phyloP scores from a whole-genome alignment of 129 eudicot genomes.

The Pittosporum tobira region DNA sequence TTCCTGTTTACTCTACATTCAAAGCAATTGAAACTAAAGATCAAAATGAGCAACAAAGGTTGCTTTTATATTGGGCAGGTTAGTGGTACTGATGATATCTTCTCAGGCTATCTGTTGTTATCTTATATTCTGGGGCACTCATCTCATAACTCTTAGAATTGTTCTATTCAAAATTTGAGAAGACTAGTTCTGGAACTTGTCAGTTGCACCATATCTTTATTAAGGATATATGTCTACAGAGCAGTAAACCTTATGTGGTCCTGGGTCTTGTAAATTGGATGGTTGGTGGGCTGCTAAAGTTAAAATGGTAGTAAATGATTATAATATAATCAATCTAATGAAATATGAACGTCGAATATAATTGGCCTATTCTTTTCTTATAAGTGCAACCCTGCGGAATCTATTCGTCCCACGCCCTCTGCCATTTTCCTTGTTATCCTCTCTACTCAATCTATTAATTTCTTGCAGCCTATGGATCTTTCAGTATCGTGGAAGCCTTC shows the following conservation, averaged over 20 bases:
- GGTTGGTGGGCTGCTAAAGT: no score
- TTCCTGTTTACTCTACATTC: conserved; percentile 89
- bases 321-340: background rate
- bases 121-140: background rate
- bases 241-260: background rate
- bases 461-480: conserved; percentile 86
- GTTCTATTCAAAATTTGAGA: background rate
- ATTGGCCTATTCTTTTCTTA: background rate
- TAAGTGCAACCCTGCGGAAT: background rate
- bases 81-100: conserved; percentile 9
- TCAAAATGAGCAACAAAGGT: conserved; percentile 57
- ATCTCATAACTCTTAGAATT: no score
- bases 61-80: conserved; percentile 98
- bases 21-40: conserved; percentile 69
- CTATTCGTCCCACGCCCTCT: background rate
- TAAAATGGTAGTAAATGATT: background rate
- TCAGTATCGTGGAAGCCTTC: conserved; percentile 64
- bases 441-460: conserved; percentile 8
- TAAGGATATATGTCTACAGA: background rate
- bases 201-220: background rate
- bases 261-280: background rate
- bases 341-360: background rate
- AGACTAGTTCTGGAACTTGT: background rate
- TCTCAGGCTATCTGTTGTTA: background rate
- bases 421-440: background rate